These are phyloP conservation scores for Acrodontium crateriforme DNA, from an alignment of 2,329 filamentous ascomycete species.

Conservation along the genomic window DNA sequence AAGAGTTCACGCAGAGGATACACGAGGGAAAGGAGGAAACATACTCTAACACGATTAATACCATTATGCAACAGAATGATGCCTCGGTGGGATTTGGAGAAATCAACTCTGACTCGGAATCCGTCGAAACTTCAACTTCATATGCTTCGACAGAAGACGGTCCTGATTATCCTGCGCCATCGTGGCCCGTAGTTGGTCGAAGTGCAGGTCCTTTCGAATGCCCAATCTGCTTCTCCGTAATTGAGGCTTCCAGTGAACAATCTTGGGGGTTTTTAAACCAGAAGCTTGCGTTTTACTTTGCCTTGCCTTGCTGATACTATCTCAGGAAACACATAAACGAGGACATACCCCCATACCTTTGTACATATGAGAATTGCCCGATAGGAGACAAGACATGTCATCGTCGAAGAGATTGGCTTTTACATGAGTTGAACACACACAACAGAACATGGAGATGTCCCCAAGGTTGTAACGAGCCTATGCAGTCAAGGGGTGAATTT, in stretches of 20 bases:
- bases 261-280: constrained; percentile 10
- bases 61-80: background rate
- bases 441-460: constrained; percentile 5
- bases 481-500: constrained; percentile 1
- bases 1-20: constrained; percentile 19
- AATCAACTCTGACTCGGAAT: constrained; percentile 8
- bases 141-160: constrained; percentile 12
- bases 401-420: constrained; percentile 1
- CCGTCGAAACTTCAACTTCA: constrained; percentile 16
- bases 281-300: background rate
- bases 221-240: constrained; percentile 18
- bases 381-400: background rate
- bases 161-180: constrained; percentile 12
- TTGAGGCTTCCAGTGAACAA: constrained; percentile 9
- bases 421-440: constrained; percentile 1
- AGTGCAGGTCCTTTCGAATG: constrained; percentile 19
- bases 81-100: constrained; percentile 1
- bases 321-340: constrained; percentile 4
- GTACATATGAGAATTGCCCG: constrained; percentile 2
- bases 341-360: constrained; percentile 9
- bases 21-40: constrained; percentile 7
- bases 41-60: constrained; percentile 1
- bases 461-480: background rate
- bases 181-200: constrained; percentile 12
- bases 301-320: background rate